Evolutionary conservation across 2,329 filamentous ascomycete genomes (phyloP).

Genomic region (Xylaria sp.): DNA sequence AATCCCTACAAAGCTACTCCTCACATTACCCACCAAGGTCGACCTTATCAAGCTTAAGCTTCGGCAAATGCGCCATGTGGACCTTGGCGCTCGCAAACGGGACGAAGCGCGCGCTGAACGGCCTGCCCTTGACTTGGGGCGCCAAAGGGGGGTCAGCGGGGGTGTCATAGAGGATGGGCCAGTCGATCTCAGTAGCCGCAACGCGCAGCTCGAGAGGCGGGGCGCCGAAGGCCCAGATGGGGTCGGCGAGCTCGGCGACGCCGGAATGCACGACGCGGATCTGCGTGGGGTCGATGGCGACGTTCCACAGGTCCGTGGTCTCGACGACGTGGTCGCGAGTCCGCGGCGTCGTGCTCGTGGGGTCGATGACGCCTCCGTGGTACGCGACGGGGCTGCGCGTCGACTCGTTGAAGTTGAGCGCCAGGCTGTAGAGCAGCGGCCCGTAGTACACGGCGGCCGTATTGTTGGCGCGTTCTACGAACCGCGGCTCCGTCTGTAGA

Average conservation of each 20-base stretch:
- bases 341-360: conserved; percentile 34
- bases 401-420: conserved; percentile 37
- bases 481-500: conserved; percentile 36
- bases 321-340: conserved; percentile 40
- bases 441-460: conserved; percentile 43
- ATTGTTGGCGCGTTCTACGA: conserved; percentile 40
- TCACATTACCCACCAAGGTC: conserved; percentile 22
- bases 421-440: conserved; percentile 40
- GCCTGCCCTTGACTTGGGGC: conserved; percentile 30
- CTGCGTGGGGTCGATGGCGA: conserved; percentile 43
- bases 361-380: conserved; percentile 24
- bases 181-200: conserved; percentile 42
- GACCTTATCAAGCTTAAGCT: conserved; percentile 34
- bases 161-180: conserved; percentile 38
- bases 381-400: conserved; percentile 28
- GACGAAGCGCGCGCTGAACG: conserved; percentile 40
- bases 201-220: conserved; percentile 42
- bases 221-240: conserved; percentile 40
- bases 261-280: conserved; percentile 33
- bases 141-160: conserved; percentile 35
- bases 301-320: conserved; percentile 38
- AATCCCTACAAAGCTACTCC: neutral
- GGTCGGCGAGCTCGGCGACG: conserved; percentile 29
- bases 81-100: conserved; percentile 43
- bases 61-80: conserved; percentile 43